Base-by-base conservation (phyloP, 495 filamentous ascomycete species). In the Hypoxylon rickii region DNA sequence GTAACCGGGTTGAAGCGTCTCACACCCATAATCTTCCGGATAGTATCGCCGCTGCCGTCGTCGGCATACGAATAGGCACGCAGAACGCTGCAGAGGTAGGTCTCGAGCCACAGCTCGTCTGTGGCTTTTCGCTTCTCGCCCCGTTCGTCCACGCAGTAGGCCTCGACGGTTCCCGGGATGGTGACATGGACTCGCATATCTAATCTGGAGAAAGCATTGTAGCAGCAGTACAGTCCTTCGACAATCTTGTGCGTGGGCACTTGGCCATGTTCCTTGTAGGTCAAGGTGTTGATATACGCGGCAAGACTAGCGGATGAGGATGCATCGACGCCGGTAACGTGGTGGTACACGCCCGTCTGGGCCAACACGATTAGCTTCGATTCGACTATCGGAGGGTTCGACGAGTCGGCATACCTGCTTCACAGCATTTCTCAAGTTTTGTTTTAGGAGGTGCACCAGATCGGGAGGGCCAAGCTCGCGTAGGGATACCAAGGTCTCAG, bases 111-210 rank as follows among this genome's bases (percentile, higher is more conserved):
- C 12, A 97, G 79, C 12, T 87, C 89, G 55, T 98, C 94, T 0
- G 92, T 89, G 19, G 95, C 90, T 44, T 90, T 87, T 21, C 90
- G 83, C 73, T 94, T 96, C 63, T 97, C 91, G 46, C 94, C 95
- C 51, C 91, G 84, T 73, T 98, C 93, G 70, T 98, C 92, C 54
- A 98, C 87, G 70, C 92, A 96, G 72, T 96, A 97, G 66, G 88
- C 89, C 71, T 97, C 93, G 31, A 98, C 89, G 16, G 87, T 90
- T 44, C 94, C 94, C 22, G 94, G 94, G 61, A 97, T 97, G 50
- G 90, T 91, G 20, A 97, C 94, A 63, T 96, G 90, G 16, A 98
- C 93, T 36, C 94, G 91, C 95, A 98, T 97, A 67, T 98, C 94
- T 31, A 97, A 80, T 51, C 96, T 84, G 7, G 94, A 97, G 75